Base-by-base conservation (phyloP, 2,329 filamentous ascomycete species). In the Penicillium sp. region DNA sequence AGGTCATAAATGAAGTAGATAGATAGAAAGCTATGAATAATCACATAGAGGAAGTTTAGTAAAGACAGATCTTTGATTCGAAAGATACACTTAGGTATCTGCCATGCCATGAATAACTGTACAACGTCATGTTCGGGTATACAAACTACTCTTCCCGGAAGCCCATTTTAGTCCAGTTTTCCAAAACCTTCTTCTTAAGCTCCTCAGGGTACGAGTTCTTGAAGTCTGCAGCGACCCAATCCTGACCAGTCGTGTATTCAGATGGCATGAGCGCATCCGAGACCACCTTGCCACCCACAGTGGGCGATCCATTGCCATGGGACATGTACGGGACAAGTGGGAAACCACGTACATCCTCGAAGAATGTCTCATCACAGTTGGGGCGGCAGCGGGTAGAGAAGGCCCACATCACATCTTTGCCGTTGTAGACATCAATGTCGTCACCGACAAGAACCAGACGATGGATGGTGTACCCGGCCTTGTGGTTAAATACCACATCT, bases 391-490 rank as follows among this genome's bases (percentile, higher is more conserved):
- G 72, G 0, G 80, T 83, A 13, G 67, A 70, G 55, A 79, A 82
- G 0, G 80, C 80, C 77, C 77, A 83, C 54, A 81, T 77, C 5
- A 83, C 76, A 33, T 82, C 78, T 46, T 77, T 77, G 14, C 61
- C 63, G 50, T 79, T 61, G 58, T 79, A 80, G 0, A 79, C 69
- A 48, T 83, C 79, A 53, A 83, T 78, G 50, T 83, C 81, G 1
- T 81, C 77, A 1, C 81, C 80, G 0, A 80, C 74, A 0, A 83
- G 62, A 0, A 82, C 60, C 8, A 83, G 55, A 0, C 78, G 73
- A 54, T 82, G 77, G 44, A 81, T 78, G 0, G 70, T 71, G 45
- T 73, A 75, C 8, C 76, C 75, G 11, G 70, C 70, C 67, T 82
- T 83, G 53, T 76, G 61, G 35, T 67, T 65, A 55, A 72, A 72